Evolutionary conservation across 1,284 basidiomycete genomes (phyloP).

Genomic region (Naganishia sp.): DNA sequence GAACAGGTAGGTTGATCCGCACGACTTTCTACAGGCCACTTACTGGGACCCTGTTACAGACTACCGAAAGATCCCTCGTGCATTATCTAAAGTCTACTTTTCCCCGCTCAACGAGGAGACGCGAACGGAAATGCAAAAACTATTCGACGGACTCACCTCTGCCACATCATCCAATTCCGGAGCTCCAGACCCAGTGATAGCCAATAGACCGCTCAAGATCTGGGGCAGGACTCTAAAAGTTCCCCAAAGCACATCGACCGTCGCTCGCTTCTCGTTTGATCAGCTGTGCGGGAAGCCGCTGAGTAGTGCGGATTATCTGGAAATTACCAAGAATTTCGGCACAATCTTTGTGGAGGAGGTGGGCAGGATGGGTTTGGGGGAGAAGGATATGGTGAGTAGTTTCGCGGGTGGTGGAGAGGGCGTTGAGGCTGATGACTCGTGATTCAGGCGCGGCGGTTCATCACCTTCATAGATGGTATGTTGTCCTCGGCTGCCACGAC

Average conservation of each 20-base stretch:
- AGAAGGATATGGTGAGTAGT: constrained; percentile 71
- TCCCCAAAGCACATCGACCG: constrained; percentile 72
- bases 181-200: constrained; percentile 58
- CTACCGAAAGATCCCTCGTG: constrained; percentile 86
- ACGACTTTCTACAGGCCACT: constrained; percentile 5
- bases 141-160: constrained; percentile 69
- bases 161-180: background rate
- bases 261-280: constrained; percentile 84
- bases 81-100: constrained; percentile 89
- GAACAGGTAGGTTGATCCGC: constrained; percentile 66
- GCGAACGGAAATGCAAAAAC: constrained; percentile 65
- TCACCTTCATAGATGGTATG: constrained; percentile 92
- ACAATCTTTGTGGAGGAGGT: constrained; percentile 87
- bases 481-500: constrained; percentile 30
- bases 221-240: constrained; percentile 85
- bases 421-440: background rate
- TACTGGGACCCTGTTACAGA: constrained; percentile 59
- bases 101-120: constrained; percentile 71
- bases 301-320: constrained; percentile 93
- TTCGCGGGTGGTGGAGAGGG: background rate
- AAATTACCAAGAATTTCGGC: constrained; percentile 82
- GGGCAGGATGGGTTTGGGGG: constrained; percentile 80
- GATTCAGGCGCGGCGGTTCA: constrained; percentile 81
- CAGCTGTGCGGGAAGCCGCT: constrained; percentile 87
- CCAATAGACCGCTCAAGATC: constrained; percentile 69